These are phyloP conservation scores for Blastomyces emzantsi DNA, from an alignment of 2,329 filamentous ascomycete genomes.

Conservation along the genomic window DNA sequence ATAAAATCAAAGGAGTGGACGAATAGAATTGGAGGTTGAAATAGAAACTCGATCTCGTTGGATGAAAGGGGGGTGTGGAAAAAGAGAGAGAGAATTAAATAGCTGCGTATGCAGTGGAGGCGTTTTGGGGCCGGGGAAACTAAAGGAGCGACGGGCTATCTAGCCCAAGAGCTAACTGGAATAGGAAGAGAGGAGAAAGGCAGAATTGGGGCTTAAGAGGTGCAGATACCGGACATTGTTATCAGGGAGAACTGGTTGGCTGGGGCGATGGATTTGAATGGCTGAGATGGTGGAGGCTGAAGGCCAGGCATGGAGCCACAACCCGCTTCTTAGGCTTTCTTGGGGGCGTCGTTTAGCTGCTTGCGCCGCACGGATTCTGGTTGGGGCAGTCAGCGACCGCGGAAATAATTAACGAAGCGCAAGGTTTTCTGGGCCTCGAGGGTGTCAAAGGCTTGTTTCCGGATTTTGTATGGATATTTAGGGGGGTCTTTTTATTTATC, in stretches of 20 bases:
- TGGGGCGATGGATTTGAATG: background rate
- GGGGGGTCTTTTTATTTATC: background rate
- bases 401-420: background rate
- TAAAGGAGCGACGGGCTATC: conserved; percentile 1
- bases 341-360: background rate
- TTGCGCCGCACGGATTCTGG: background rate
- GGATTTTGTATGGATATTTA: background rate
- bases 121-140: background rate
- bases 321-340: background rate
- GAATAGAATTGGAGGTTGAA: background rate
- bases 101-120: background rate
- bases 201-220: background rate
- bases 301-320: conserved; percentile 4
- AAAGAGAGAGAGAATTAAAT: background rate
- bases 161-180: background rate
- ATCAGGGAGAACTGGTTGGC: background rate
- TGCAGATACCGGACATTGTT: background rate
- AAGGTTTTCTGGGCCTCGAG: background rate
- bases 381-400: background rate
- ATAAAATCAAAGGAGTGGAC: conserved; percentile 1
- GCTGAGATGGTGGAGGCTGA: background rate
- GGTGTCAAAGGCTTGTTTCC: background rate
- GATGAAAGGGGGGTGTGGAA: background rate
- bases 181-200: background rate
- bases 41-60: background rate